phyloP scores from a whole-genome alignment of 768 basidiomycete genomes.

The Podaxis carcinomalis region DNA sequence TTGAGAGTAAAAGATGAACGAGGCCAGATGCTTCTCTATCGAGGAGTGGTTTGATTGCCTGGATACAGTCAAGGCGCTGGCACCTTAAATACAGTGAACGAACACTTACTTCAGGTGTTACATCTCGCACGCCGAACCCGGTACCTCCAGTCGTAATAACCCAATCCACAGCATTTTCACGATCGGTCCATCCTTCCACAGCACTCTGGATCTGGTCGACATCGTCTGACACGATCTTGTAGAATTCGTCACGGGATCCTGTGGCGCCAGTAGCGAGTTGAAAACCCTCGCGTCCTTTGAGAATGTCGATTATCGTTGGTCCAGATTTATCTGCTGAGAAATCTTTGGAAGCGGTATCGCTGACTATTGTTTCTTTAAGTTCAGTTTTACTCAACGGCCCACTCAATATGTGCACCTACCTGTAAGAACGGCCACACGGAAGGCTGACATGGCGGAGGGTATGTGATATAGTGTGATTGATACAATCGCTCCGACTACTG shows the following conservation, averaged over 20 bases:
- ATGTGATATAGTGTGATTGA: not conserved
- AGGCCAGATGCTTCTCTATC: conserved; percentile 68
- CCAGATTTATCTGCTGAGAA: conserved; percentile 59
- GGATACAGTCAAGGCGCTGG: not conserved
- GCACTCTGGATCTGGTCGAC: conserved; percentile 40
- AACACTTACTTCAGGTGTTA: conserved; percentile 71
- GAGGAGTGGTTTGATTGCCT: conserved; percentile 63
- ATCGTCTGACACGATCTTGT: conserved; percentile 65
- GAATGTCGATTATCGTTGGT: conserved; percentile 51
- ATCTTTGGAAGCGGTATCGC: conserved; percentile 61
- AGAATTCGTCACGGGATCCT: conserved; percentile 21
- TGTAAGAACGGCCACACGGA: conserved; percentile 18
- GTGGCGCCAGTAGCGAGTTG: conserved; percentile 5
- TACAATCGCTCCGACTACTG: not conserved
- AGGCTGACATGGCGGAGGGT: conserved; percentile 1
- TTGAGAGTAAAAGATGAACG: conserved; percentile 65
- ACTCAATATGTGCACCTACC: conserved; percentile 10
- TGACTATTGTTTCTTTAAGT: conserved; percentile 39
- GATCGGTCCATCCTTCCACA: conserved; percentile 42
- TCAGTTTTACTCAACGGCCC: not conserved
- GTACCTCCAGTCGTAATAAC: conserved; percentile 86
- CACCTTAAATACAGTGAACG: not conserved
- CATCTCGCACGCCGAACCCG: conserved; percentile 77
- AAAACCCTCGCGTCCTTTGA: conserved; percentile 25
- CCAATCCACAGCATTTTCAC: conserved; percentile 51